Conservation (phyloP, 2,329 filamentous ascomycete genomes). For the Pseudogymnoascus sp. region DNA sequence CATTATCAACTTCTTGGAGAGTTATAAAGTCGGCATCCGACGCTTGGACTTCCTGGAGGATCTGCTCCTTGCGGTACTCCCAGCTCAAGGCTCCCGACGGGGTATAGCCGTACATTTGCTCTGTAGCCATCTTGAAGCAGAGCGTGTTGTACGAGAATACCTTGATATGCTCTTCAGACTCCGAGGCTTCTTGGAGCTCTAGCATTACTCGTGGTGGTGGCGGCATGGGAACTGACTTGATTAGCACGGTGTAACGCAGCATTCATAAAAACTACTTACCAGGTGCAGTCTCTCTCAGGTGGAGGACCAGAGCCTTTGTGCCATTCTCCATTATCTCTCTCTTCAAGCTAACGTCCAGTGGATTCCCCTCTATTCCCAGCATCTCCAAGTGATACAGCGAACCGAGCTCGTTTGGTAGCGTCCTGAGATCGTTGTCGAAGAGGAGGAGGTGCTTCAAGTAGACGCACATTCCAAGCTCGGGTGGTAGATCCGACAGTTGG, state of each 20-base stretch:
- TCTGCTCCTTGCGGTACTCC: constrained; percentile 77
- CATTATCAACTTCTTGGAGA: constrained; percentile 86
- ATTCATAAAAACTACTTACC: constrained; percentile 49
- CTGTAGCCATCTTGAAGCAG: constrained; percentile 86
- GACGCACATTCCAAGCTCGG: constrained; percentile 94
- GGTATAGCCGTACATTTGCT: constrained; percentile 81
- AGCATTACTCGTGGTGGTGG: constrained; percentile 72
- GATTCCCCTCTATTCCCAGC: constrained; percentile 88
- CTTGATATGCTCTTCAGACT: constrained; percentile 63
- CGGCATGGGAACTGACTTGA: constrained; percentile 60
- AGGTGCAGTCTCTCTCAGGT: constrained; percentile 75
- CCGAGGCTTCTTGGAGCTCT: constrained; percentile 57
- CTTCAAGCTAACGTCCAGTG: constrained; percentile 68
- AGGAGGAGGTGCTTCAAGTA: constrained; percentile 78
- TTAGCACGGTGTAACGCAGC: constrained; percentile 16
- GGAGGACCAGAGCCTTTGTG: constrained; percentile 75
- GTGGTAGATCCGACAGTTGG: constrained; percentile 70
- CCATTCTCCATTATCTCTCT: constrained; percentile 80
- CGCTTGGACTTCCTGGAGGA: constrained; percentile 72
- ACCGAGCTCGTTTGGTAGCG: constrained; percentile 78
- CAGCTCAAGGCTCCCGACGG: constrained; percentile 74
- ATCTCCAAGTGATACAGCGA: constrained; percentile 83
- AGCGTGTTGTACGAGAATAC: constrained; percentile 93
- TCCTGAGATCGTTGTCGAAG: constrained; percentile 83
- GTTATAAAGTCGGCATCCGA: constrained; percentile 85